Percentiles rank a stretch among this genome's conserved stretches.
phyloP scores from a whole-genome alignment of 2,329 filamentous ascomycete genomes.

The Exophiala dermatitidis region DNA sequence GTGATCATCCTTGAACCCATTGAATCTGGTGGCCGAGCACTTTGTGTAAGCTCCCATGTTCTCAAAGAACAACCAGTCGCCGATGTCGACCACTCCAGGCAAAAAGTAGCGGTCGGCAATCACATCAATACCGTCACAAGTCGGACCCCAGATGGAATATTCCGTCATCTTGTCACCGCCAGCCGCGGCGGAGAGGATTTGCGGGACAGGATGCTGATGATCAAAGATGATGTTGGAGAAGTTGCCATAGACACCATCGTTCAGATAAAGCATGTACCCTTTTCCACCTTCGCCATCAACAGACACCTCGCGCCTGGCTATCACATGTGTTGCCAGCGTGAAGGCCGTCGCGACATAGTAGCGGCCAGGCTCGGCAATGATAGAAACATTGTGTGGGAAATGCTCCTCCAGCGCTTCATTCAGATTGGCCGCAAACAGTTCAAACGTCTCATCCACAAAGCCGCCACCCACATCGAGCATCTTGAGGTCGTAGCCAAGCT shows the following conservation, averaged over 20 bases:
- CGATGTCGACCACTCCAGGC: constrained; percentile 70
- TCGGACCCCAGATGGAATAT: constrained; percentile 97
- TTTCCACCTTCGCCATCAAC: constrained; percentile 56
- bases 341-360: constrained; percentile 94
- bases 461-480: constrained; percentile 92
- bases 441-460: constrained; percentile 85
- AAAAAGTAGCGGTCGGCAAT: constrained; percentile 78
- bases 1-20: constrained; percentile 88
- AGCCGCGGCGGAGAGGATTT: constrained; percentile 61
- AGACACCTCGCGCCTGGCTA: constrained; percentile 82
- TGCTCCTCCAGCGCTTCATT: constrained; percentile 74
- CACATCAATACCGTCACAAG: constrained; percentile 94
- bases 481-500: constrained; percentile 71
- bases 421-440: constrained; percentile 77
- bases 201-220: constrained; percentile 86
- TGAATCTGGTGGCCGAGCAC: constrained; percentile 96
- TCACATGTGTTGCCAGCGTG: constrained; percentile 90
- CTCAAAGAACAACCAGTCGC: constrained; percentile 98
- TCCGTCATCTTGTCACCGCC: constrained; percentile 56
- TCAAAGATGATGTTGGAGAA: constrained; percentile 99
- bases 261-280: constrained; percentile 95
- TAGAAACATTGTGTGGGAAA: constrained; percentile 72
- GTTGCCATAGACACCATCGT: constrained; percentile 96
- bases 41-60: constrained; percentile 98
- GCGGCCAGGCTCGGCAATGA: constrained; percentile 93